Base-by-base conservation (phyloP, 441 rosid species). In the Euphorbia schlechtendalii region DNA sequence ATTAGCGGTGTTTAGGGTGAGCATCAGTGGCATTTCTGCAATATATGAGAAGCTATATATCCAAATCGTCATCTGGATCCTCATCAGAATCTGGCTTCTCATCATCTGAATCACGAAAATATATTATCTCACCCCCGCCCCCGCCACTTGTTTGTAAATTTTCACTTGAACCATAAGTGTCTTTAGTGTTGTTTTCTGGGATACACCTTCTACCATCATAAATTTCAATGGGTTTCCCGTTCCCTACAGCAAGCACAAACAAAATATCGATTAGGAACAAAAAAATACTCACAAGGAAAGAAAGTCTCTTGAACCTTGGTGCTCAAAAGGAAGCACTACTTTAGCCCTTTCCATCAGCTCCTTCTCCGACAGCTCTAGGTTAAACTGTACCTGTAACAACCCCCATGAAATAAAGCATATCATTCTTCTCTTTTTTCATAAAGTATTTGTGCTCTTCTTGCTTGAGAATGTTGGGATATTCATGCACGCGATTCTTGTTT, bases 51-150 rank as follows among this genome's bases (percentile, higher is more conserved):
- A 43, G 13, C 57, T 66, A 94, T 59, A 91, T 89, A 71, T 91
- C 99, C 72, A 91, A 68, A 82, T 94, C 99, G 82, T 89, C 96
- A 68, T 91, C 98, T 24, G 98, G 96, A 70, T 94, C 96, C 73
- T 94, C 99, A 49, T 91, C 99, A 11, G 99, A 94, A 81, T 94
- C 96, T 15, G 96, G 94, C 78, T 75, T 78, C 80, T 94, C 99
- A 77, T 91, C 99, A 64, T 94, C 98, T 8, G 99, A 94, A 76
- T 94, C 98, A 63, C 96, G 84, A 59, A 78, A 85, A 79, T 91
- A 94, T 74, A 89, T 85, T 65, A 87, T 91, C 81, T 94, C 90
- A 43, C 89, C 87, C 18, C 65, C 79, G 46, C 83, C 77, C 10
- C 7, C 25, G 40, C 69, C 79, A 28, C 71, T 70, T 1, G 67